Evolutionary conservation across 352 stramenopile species (phyloP).

Genomic region (Phytophthora colocasiae): DNA sequence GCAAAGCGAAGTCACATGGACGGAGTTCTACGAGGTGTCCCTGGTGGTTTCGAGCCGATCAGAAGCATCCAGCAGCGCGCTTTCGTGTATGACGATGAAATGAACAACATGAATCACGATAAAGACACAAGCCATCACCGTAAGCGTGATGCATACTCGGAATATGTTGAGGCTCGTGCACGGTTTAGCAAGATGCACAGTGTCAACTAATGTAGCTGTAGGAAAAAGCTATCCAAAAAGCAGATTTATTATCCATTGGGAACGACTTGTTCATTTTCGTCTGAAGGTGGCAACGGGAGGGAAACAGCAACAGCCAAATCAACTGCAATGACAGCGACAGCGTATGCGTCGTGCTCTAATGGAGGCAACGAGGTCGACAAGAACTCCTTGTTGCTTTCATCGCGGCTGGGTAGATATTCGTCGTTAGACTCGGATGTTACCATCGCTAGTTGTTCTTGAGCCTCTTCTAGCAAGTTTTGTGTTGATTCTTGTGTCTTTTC

Average conservation of each 20-base stretch:
- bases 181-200: conserved; percentile 92
- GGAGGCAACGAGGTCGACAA: conserved; percentile 4
- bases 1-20: conserved; percentile 86
- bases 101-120: conserved; percentile 78
- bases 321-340: conserved; percentile 12
- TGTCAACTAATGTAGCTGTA: conserved; percentile 54
- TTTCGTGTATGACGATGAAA: conserved; percentile 75
- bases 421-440: conserved; percentile 9
- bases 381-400: conserved; percentile 12
- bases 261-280: conserved; percentile 6
- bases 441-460: conserved; percentile 24
- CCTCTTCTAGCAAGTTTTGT: conserved; percentile 19
- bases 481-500: background rate
- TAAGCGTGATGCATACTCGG: conserved; percentile 88
- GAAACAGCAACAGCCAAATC: conserved; percentile 23
- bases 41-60: conserved; percentile 35
- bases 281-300: conserved; percentile 18
- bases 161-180: conserved; percentile 88
- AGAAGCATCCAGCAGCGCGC: conserved; percentile 57
- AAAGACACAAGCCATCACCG: conserved; percentile 80
- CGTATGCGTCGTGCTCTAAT: conserved; percentile 12
- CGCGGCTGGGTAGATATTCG: conserved; percentile 4
- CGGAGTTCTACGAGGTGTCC: conserved; percentile 69
- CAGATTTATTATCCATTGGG: conserved; percentile 12
- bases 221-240: background rate